These are phyloP conservation scores for Sesbania bispinosa DNA, from an alignment of 306 rosid species.

Conservation along the genomic window DNA sequence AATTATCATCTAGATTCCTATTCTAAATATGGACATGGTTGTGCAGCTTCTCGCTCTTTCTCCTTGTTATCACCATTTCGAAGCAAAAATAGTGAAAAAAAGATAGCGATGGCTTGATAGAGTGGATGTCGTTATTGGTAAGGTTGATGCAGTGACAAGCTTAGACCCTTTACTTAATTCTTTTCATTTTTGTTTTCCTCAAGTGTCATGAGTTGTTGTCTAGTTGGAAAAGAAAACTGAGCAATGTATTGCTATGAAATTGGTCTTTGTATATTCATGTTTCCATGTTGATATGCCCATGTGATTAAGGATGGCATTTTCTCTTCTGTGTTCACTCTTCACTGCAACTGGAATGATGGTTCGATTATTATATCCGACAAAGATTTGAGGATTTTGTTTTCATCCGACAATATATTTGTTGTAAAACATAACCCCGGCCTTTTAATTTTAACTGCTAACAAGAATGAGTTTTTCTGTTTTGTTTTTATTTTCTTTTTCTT, in stretches of 20 bases:
- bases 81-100: conserved; percentile 79
- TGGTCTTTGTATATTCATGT: conserved; percentile 38
- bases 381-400: conserved; percentile 2
- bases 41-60: conserved; percentile 85
- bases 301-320: conserved; percentile 23
- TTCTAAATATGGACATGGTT: conserved; percentile 20
- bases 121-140: conserved; percentile 7
- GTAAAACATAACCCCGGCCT: not conserved
- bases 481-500: no score
- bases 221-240: conserved; percentile 5
- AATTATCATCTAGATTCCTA: not conserved
- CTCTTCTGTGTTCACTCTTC: no score
- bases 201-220: conserved; percentile 19
- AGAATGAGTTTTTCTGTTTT: no score
- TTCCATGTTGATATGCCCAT: conserved; percentile 26
- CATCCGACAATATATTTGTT: not conserved
- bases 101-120: conserved; percentile 46
- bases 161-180: conserved; percentile 5
- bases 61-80: conserved; percentile 93
- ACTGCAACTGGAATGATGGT: conserved; percentile 2
- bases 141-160: conserved; percentile 30
- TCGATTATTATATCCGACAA: not conserved
- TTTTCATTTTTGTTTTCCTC: not conserved
- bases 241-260: conserved; percentile 14
- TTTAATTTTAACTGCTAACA: no score